phyloP scores from a whole-genome alignment of 2,329 filamentous ascomycete genomes.

The Scytalidium lignicola region DNA sequence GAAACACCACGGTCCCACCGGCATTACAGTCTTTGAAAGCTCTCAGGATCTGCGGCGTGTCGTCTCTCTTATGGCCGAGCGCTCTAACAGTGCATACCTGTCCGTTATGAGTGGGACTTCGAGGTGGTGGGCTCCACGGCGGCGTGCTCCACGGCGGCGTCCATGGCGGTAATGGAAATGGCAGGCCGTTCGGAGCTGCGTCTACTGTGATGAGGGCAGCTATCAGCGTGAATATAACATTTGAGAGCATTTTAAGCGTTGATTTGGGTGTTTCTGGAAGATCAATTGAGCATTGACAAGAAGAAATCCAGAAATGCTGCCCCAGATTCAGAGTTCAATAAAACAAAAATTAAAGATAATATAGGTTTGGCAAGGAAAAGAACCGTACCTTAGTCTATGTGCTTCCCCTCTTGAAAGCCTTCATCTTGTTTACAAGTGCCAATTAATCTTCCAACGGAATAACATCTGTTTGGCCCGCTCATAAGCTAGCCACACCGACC shows the following conservation, averaged over 20 bases:
- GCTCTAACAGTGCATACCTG: constrained; percentile 35
- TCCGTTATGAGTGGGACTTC: constrained; percentile 2
- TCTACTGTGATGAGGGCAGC: not conserved
- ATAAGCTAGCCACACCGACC: not conserved
- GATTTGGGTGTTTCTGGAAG: not conserved
- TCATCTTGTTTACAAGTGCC: not conserved
- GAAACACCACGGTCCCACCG: constrained; percentile 45
- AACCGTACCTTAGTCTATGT: not conserved
- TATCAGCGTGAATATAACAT: not conserved
- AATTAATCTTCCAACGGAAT: not conserved
- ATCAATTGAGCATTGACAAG: not conserved
- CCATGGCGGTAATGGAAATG: not conserved
- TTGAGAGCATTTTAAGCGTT: not conserved
- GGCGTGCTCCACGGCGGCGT: not conserved
- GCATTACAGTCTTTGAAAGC: constrained; percentile 45
- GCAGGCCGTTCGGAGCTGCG: not conserved
- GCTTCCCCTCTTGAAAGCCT: not conserved
- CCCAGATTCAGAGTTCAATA: not conserved
- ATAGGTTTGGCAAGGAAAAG: not conserved
- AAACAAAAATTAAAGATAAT: not conserved
- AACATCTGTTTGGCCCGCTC: not conserved
- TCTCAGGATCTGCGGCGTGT: constrained; percentile 44
- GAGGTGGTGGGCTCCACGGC: not conserved
- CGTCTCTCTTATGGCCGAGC: constrained; percentile 37
- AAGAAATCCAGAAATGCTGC: not conserved